Evolutionary conservation across 768 basidiomycete genomes (phyloP), one percentile per base, ranked within the genome.

Genomic region (Amanita thiersii): DNA sequence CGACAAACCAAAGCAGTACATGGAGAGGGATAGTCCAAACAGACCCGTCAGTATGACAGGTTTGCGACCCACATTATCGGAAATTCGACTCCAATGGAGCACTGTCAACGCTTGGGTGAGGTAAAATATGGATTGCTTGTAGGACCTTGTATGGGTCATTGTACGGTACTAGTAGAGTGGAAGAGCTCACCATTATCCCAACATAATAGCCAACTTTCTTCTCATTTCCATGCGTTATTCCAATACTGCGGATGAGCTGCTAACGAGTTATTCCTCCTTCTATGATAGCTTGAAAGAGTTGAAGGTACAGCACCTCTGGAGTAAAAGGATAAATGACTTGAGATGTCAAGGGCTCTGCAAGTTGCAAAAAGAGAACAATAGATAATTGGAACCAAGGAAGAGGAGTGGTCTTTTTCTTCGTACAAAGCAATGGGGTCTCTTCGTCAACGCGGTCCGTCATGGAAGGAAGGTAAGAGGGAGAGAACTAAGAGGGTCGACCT

Each of bases 311-410:
- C 41, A 81, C 82, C 66, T 86, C 75, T 2, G 81, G 82, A 14
- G 78, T 72, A 52, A 86, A 87, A 0, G 86, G 86, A 34, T 75
- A 76, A 46, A 88, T 86, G 41, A 88, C 80, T 47, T 85, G 73
- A 4, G 74, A 73, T 1, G 85, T 84, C 50, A 89, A 62, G 1
- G 86, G 86, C 55, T 89, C 86, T 25, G 83, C 69, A 30, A 87
- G 74, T 56, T 86, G 84, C 15, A 88, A 68, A 50, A 86, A 68
- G 40, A 89, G 56, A 2, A 87, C 66, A 46, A 89, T 74, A 33
- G 66, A 66, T 46, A 86, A 70, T 64, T 87, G 86, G 46, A 68
- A 68, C 75, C 70, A 77, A 11, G 86, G 86, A 17, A 88, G 53
- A 18, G 81, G 80, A 3, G 80, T 75, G 29, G 65, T 47, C 9